Conservation (phyloP, 768 basidiomycete species). For the Crassisporium funariophilum region DNA sequence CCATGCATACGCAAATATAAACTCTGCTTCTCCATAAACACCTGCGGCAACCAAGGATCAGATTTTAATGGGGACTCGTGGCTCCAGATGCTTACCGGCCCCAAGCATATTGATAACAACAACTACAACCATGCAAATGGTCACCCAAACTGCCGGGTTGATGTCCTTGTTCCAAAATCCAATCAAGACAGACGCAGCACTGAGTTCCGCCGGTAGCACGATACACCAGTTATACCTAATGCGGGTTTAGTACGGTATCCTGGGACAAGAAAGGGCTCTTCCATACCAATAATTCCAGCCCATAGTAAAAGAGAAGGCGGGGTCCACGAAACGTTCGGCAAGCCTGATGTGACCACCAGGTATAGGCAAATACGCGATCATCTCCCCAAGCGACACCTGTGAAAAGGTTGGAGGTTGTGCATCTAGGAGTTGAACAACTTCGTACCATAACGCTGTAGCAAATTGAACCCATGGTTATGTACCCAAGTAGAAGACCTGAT, state of each 20-base stretch:
- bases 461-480: slow-evolving; percentile 62
- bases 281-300: slow-evolving; percentile 52
- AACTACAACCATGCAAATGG: slow-evolving; percentile 74
- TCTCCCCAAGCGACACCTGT: slow-evolving; percentile 72
- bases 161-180: slow-evolving; percentile 63
- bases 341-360: slow-evolving; percentile 81
- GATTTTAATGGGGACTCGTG: not conserved
- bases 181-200: slow-evolving; percentile 76
- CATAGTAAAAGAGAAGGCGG: slow-evolving; percentile 64
- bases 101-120: slow-evolving; percentile 76
- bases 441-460: slow-evolving; percentile 74
- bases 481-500: slow-evolving; percentile 70
- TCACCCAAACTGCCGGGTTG: slow-evolving; percentile 79
- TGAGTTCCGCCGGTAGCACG: slow-evolving; percentile 71
- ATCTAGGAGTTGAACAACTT: not conserved
- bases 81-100: slow-evolving; percentile 42
- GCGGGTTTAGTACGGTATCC: not conserved
- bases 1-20: slow-evolving; percentile 71
- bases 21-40: slow-evolving; percentile 85
- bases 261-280: slow-evolving; percentile 9
- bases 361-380: slow-evolving; percentile 78
- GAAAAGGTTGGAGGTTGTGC: slow-evolving; percentile 1
- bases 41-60: slow-evolving; percentile 29
- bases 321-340: slow-evolving; percentile 81
- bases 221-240: slow-evolving; percentile 64